These are phyloP conservation scores for Metschnikowia borealis DNA, from an alignment of 805 yeast species.

Conservation along the genomic window DNA sequence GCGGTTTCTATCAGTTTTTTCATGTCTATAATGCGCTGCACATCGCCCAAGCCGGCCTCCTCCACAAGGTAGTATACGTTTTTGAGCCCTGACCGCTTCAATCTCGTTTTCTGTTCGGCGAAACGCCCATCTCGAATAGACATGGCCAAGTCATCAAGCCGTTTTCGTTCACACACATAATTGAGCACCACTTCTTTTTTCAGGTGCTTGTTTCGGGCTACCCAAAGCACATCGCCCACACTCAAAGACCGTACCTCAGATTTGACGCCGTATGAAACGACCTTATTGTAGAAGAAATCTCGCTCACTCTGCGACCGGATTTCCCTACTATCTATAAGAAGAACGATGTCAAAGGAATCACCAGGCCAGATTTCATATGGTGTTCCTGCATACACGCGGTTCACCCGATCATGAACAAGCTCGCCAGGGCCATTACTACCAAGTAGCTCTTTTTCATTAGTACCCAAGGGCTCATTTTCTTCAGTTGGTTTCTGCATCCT, in stretches of 20 bases:
- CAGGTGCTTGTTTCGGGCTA: constrained; percentile 62
- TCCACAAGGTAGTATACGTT: constrained; percentile 78
- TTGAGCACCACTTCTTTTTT: constrained; percentile 67
- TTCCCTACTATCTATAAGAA: constrained; percentile 80
- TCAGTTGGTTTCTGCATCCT: not conserved
- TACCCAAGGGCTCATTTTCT: not conserved
- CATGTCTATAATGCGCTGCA: constrained; percentile 36
- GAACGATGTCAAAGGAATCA: constrained; percentile 53
- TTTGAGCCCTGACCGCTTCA: constrained; percentile 62
- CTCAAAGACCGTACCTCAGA: constrained; percentile 57
- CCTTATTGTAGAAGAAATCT: constrained; percentile 58
- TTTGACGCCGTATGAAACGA: constrained; percentile 45
- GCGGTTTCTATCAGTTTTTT: constrained; percentile 72
- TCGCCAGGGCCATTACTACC: too few relatives aligned
- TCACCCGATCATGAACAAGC: constrained; percentile 22
- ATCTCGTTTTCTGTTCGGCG: constrained; percentile 77
- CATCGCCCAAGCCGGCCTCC: constrained; percentile 51
- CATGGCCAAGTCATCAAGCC: constrained; percentile 77
- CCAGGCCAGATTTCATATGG: constrained; percentile 57
- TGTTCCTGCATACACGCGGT: constrained; percentile 20
- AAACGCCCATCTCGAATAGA: constrained; percentile 89
- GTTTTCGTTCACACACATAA: constrained; percentile 83
- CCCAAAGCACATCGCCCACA: constrained; percentile 88
- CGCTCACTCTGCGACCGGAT: constrained; percentile 65
- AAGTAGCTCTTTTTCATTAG: too few relatives aligned